Conservation (phyloP, 352 stramenopile species). For the Phytopythium boreale region DNA sequence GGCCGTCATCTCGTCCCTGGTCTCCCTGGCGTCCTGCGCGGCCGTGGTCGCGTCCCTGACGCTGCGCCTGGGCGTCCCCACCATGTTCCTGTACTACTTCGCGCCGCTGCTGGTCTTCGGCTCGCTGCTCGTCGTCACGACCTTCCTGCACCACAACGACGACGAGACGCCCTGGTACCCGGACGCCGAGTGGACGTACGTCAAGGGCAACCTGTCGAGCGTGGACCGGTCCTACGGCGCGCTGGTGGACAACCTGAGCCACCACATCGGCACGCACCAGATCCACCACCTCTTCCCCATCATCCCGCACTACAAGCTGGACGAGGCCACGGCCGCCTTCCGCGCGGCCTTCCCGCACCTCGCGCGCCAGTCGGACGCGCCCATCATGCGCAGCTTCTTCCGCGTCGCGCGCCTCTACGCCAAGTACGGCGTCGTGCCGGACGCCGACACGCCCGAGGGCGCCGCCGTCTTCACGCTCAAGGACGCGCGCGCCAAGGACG, state of each 20-base stretch:
- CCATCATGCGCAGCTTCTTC: conserved; percentile 66
- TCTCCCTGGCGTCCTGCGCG: conserved; percentile 35
- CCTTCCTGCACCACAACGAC: conserved; percentile 84
- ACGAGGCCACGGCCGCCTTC: conserved; percentile 59
- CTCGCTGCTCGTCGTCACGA: conserved; percentile 80
- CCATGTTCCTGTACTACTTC: conserved; percentile 80
- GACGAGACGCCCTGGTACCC: conserved; percentile 82
- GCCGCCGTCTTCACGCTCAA: conserved; percentile 74
- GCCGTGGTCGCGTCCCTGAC: conserved; percentile 38
- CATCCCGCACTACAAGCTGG: conserved; percentile 85
- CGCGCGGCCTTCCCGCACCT: conserved; percentile 68
- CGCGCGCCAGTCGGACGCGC: conserved; percentile 62
- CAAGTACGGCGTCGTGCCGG: conserved; percentile 59
- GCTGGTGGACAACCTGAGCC: conserved; percentile 80
- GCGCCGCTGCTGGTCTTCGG: conserved; percentile 71
- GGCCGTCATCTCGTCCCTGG: conserved; percentile 61
- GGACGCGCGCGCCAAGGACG: conserved; percentile 29
- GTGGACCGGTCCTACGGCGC: conserved; percentile 78
- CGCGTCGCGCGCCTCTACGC: conserved; percentile 60
- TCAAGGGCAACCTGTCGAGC: conserved; percentile 80
- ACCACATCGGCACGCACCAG: conserved; percentile 88
- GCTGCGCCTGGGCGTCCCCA: conserved; percentile 41
- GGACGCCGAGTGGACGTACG: conserved; percentile 82
- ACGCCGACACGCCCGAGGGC: conserved; percentile 23
- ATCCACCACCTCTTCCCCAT: conserved; percentile 87